Percentiles rank a stretch among this genome's conserved stretches.
Evolutionary conservation across 2,329 filamentous ascomycete genomes (phyloP).

Genomic region (Exophiala aquamarina): DNA sequence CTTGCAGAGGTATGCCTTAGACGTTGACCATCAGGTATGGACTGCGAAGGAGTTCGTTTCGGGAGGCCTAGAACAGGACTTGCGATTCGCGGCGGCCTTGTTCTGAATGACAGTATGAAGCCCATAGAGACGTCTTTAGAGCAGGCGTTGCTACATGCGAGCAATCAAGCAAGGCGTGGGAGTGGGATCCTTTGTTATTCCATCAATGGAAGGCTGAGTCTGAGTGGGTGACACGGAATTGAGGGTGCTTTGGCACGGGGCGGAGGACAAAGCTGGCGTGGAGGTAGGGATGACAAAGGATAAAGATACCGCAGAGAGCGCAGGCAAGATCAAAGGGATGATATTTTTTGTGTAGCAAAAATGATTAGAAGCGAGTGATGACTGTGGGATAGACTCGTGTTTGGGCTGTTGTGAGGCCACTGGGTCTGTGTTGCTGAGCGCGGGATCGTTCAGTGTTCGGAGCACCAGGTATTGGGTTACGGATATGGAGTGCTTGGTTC

Average conservation of each 20-base stretch:
- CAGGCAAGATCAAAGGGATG: too few species aligned
- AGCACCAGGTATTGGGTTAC: too few species aligned
- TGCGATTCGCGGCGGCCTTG: conserved; percentile 19
- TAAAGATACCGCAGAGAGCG: not conserved
- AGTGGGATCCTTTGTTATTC: conserved; percentile 11
- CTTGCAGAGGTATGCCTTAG: conserved; percentile 19
- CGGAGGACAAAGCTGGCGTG: not conserved
- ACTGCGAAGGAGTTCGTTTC: conserved; percentile 9
- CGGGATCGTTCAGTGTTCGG: not conserved
- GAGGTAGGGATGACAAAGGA: not conserved
- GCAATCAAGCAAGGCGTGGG: conserved; percentile 1
- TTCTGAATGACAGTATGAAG: conserved; percentile 21
- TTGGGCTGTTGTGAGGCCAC: not conserved
- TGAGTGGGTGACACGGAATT: not conserved
- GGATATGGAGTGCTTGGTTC: too few species aligned
- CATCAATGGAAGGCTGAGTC: conserved; percentile 8
- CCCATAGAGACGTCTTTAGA: conserved; percentile 24
- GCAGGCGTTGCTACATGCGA: conserved; percentile 15
- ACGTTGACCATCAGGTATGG: conserved; percentile 19
- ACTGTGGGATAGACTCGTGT: not conserved
- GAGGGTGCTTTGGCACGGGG: conserved; percentile 2
- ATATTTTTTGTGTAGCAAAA: not conserved
- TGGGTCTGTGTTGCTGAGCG: not conserved
- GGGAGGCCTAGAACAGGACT: conserved; percentile 11
- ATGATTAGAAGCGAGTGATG: not conserved